Evolutionary conservation across 1,284 basidiomycete species (phyloP).

Genomic region (Lignosus rhinocerotis): DNA sequence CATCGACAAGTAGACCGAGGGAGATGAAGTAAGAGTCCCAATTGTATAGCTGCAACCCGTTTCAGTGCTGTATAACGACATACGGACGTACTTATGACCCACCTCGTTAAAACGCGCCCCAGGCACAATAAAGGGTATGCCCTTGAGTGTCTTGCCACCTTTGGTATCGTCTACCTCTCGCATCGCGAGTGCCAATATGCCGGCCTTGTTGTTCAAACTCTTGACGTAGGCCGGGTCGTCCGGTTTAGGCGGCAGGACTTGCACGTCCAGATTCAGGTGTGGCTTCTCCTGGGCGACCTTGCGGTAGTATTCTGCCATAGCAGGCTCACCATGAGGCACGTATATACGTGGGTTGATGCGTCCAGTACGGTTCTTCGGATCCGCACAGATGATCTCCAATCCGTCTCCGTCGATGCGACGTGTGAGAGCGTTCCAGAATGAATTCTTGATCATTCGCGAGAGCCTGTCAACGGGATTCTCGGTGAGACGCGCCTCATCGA

Average conservation of each 20-base stretch:
- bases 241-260: constrained; percentile 81
- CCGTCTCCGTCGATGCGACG: constrained; percentile 97
- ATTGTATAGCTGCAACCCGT: constrained; percentile 67
- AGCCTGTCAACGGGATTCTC: constrained; percentile 98
- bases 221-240: constrained; percentile 91
- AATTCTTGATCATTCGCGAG: constrained; percentile 97
- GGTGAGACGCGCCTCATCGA: constrained; percentile 94
- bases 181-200: constrained; percentile 95
- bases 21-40: constrained; percentile 96
- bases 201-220: constrained; percentile 91
- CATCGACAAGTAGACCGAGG: constrained; percentile 93
- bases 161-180: constrained; percentile 83
- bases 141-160: constrained; percentile 81
- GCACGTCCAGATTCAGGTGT: constrained; percentile 89
- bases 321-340: constrained; percentile 88
- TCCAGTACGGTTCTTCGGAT: constrained; percentile 94
- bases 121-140: constrained; percentile 95
- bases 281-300: constrained; percentile 82
- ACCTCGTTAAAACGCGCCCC: constrained; percentile 98
- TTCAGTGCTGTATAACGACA: background rate
- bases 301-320: constrained; percentile 93
- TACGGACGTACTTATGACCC: constrained; percentile 25
- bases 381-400: constrained; percentile 93
- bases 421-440: constrained; percentile 98
- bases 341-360: constrained; percentile 91